These are phyloP conservation scores for Gryganskiella cystojenkinii DNA, from an alignment of 192 early-diverging fungal genomes.

Conservation along the genomic window DNA sequence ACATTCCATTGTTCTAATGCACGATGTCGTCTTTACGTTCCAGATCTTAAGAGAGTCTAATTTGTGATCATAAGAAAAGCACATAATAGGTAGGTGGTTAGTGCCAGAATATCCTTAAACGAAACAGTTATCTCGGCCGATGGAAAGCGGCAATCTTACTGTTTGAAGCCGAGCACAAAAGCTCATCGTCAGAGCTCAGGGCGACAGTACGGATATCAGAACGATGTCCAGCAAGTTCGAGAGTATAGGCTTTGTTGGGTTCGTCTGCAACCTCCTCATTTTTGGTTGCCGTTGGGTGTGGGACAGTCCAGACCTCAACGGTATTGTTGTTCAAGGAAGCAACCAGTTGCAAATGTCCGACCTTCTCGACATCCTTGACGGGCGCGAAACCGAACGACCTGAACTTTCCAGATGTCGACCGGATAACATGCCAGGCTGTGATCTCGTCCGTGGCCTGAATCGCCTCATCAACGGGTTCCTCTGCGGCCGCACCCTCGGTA, in stretches of 20 bases:
- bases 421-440: conserved; percentile 74
- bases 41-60: conserved; percentile 87
- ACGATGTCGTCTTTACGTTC: conserved; percentile 85
- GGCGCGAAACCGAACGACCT: conserved; percentile 83
- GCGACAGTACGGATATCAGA: conserved; percentile 90
- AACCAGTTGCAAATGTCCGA: conserved; percentile 65
- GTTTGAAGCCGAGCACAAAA: conserved; percentile 89
- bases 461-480: conserved; percentile 56
- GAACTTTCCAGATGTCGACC: conserved; percentile 77
- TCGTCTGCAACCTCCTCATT: conserved; percentile 74
- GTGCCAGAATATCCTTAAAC: background rate
- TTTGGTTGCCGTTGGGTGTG: conserved; percentile 65
- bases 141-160: conserved; percentile 47
- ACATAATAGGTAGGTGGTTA: background rate
- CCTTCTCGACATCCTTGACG: conserved; percentile 59
- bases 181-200: conserved; percentile 89
- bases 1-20: conserved; percentile 90
- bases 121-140: background rate
- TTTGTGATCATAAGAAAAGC: no score
- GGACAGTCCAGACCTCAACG: conserved; percentile 81
- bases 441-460: conserved; percentile 84
- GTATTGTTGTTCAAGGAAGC: conserved; percentile 86
- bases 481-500: conserved; percentile 51
- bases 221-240: conserved; percentile 92
- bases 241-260: conserved; percentile 69